Conservation (phyloP, 257 asterid species). For the Buddleja alternifolia region DNA sequence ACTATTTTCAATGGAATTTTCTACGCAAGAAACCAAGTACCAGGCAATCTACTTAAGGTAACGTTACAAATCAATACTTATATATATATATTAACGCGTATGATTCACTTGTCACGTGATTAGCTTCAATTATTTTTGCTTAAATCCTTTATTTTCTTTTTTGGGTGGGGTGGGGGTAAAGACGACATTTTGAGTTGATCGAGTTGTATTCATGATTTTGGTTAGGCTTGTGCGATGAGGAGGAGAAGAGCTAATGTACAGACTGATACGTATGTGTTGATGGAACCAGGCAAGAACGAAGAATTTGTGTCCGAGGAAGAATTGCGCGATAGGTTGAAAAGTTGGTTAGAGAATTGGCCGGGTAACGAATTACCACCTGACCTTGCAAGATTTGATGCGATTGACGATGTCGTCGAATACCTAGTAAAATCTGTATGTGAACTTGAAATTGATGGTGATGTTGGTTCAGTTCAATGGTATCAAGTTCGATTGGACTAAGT, state of each 20-base stretch:
- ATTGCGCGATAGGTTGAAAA: slow-evolving; percentile 50
- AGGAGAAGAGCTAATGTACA: slow-evolving; percentile 70
- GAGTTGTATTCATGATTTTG: background rate
- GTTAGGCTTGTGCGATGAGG: slow-evolving; percentile 53
- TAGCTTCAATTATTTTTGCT: background rate
- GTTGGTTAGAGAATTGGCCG: slow-evolving; percentile 79
- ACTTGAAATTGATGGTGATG: slow-evolving; percentile 83
- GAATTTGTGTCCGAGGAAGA: slow-evolving; percentile 79
- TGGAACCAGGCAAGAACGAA: slow-evolving; percentile 80
- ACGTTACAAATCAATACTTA: background rate
- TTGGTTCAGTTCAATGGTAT: slow-evolving; percentile 87
- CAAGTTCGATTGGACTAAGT: slow-evolving; percentile 65
- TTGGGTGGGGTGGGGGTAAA: too few relatives aligned
- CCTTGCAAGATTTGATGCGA: slow-evolving; percentile 63
- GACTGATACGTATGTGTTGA: slow-evolving; percentile 64
- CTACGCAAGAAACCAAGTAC: slow-evolving; percentile 15
- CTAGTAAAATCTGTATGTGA: slow-evolving; percentile 76
- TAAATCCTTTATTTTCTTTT: background rate
- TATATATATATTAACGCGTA: background rate
- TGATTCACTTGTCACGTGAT: background rate
- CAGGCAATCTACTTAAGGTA: slow-evolving; percentile 44
- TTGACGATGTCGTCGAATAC: slow-evolving; percentile 72
- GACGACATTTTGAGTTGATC: too few relatives aligned
- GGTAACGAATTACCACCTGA: slow-evolving; percentile 56
- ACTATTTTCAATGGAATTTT: background rate